These are phyloP conservation scores for Aspergillus leporis DNA, from an alignment of 495 filamentous ascomycete genomes.

Conservation along the genomic window DNA sequence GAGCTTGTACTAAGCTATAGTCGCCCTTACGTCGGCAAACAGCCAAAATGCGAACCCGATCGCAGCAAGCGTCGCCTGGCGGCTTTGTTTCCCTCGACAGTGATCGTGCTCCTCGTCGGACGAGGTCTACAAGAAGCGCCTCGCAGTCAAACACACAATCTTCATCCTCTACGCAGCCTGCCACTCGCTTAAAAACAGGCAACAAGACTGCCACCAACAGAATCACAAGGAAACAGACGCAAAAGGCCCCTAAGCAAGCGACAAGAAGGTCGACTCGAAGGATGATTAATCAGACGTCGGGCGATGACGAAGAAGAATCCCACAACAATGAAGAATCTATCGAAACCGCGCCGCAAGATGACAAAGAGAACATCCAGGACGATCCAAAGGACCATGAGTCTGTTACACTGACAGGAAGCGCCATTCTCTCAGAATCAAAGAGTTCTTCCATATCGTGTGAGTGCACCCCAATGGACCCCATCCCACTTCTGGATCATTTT, in stretches of 20 bases:
- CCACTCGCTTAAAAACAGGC: conserved; percentile 16
- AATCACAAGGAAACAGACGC: conserved; percentile 10
- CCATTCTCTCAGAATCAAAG: background rate
- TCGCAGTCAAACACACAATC: conserved; percentile 10
- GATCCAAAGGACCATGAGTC: background rate
- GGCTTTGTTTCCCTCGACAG: conserved; percentile 25
- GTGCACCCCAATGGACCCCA: background rate
- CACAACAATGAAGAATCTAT: background rate
- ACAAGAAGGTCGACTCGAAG: conserved; percentile 8
- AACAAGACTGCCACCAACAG: conserved; percentile 17
- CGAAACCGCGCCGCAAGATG: background rate
- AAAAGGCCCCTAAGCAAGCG: conserved; percentile 9
- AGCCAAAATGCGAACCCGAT: conserved; percentile 29
- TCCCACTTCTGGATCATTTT: background rate
- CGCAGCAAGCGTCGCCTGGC: conserved; percentile 27
- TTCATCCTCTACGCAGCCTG: conserved; percentile 16
- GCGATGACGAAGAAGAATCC: conserved; percentile 1
- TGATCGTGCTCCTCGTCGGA: conserved; percentile 16
- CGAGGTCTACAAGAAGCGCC: conserved; percentile 19
- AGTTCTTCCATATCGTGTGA: background rate
- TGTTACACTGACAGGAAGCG: background rate
- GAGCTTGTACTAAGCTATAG: background rate
- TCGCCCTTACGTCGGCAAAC: background rate
- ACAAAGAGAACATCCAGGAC: background rate
- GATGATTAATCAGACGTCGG: background rate